phyloP scores from a whole-genome alignment of 352 stramenopile genomes.

The Phytophthora pseudosyringae region DNA sequence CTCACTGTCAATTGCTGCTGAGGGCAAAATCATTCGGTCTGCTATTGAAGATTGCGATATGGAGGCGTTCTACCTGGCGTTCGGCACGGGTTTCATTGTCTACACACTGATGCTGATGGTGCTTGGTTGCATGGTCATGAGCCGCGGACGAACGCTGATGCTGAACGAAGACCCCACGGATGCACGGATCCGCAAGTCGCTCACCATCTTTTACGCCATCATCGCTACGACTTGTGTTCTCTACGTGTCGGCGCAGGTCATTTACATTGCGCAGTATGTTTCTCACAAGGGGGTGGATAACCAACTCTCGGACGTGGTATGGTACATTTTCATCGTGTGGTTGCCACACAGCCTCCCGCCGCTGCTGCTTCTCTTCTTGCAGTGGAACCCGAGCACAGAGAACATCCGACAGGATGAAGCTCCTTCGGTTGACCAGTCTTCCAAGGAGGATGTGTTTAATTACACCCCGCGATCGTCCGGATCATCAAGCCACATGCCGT shows the following conservation, averaged over 20 bases:
- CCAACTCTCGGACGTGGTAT: slow-evolving; percentile 82
- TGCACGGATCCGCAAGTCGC: slow-evolving; percentile 79
- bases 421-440: slow-evolving; percentile 66
- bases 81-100: slow-evolving; percentile 81
- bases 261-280: slow-evolving; percentile 89
- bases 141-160: slow-evolving; percentile 82
- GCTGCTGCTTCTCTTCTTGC: slow-evolving; percentile 81
- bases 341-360: slow-evolving; percentile 77
- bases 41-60: slow-evolving; percentile 77
- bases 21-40: slow-evolving; percentile 71
- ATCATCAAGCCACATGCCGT: slow-evolving; percentile 84
- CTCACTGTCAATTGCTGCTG: slow-evolving; percentile 58
- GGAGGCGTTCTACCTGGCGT: slow-evolving; percentile 81
- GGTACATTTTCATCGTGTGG: slow-evolving; percentile 91
- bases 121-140: slow-evolving; percentile 89
- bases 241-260: slow-evolving; percentile 88
- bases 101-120: slow-evolving; percentile 89
- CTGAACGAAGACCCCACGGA: slow-evolving; percentile 87
- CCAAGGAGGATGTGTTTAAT: slow-evolving; percentile 88
- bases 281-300: slow-evolving; percentile 59
- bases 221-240: slow-evolving; percentile 88
- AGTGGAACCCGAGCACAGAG: slow-evolving; percentile 87
- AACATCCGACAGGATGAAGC: slow-evolving; percentile 65
- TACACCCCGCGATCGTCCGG: slow-evolving; percentile 78
- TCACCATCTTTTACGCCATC: slow-evolving; percentile 91